Percentiles rank a stretch among this genome's conserved stretches.
Evolutionary conservation across 2,329 filamentous ascomycete species (phyloP).

Genomic region (Rhynchosporium secalis): DNA sequence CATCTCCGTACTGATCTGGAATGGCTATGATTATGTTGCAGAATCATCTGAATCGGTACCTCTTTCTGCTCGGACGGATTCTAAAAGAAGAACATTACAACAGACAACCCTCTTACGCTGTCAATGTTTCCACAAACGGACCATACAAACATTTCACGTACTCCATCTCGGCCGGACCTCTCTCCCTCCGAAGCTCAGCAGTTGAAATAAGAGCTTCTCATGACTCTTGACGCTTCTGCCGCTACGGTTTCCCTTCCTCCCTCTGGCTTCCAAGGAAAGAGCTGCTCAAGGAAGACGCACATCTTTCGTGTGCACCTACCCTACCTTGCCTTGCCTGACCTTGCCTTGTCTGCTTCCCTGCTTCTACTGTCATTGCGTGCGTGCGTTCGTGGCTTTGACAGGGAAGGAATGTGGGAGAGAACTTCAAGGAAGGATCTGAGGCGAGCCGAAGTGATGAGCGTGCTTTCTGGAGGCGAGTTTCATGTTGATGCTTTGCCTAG

Average conservation of each 20-base stretch:
- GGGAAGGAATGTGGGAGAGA: background rate
- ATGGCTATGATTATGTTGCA: background rate
- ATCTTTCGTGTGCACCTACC: background rate
- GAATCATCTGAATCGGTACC: slow-evolving; percentile 3
- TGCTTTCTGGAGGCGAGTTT: slow-evolving; percentile 7
- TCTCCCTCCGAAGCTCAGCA: too few relatives aligned
- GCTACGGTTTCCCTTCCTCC: background rate
- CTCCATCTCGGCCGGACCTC: background rate
- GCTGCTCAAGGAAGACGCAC: background rate
- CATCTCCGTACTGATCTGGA: too few relatives aligned
- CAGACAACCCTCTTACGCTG: background rate
- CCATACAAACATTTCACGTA: background rate
- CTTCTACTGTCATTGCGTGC: background rate
- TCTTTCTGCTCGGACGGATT: background rate
- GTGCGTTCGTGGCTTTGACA: background rate
- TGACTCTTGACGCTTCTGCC: background rate
- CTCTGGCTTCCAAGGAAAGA: background rate
- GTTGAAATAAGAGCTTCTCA: background rate
- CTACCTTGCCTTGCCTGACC: background rate
- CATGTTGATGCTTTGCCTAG: slow-evolving; percentile 2
- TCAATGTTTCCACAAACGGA: slow-evolving; percentile 6
- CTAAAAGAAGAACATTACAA: background rate
- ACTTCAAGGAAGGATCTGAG: background rate
- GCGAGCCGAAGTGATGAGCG: background rate
- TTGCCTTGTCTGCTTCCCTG: too few relatives aligned